Evolutionary conservation across 1,139 yeast genomes (phyloP).

Genomic region (Trichomonascaceae sp.): DNA sequence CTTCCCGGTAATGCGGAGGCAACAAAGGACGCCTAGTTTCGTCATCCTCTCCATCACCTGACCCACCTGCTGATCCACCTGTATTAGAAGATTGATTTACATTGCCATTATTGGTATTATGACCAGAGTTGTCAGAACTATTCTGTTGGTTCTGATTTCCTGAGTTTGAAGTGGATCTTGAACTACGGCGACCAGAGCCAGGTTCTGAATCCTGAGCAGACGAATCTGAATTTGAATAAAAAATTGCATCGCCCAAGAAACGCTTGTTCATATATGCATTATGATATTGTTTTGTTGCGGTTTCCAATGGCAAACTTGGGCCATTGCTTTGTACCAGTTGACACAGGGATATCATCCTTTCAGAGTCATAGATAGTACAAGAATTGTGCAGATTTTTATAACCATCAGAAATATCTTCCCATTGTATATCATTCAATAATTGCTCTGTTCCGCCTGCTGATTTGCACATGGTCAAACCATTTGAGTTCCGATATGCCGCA

Average conservation of each 20-base stretch:
- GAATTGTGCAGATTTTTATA: background rate
- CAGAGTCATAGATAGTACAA: background rate
- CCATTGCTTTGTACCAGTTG: background rate
- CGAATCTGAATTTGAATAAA: background rate
- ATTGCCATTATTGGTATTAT: background rate
- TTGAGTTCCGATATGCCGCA: background rate
- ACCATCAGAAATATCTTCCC: background rate
- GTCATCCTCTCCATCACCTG: conserved; percentile 11
- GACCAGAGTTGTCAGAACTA: background rate
- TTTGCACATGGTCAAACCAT: background rate
- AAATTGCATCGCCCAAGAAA: background rate
- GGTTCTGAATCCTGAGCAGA: background rate
- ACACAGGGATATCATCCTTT: background rate
- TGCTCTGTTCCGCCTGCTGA: background rate
- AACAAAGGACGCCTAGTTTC: conserved; percentile 7
- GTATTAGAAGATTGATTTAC: background rate
- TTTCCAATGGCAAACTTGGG: background rate
- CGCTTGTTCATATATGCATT: background rate
- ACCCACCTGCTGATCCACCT: background rate
- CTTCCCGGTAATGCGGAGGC: background rate
- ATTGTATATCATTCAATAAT: background rate
- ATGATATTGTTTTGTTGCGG: background rate
- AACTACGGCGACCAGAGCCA: background rate
- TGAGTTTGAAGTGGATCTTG: background rate
- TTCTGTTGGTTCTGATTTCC: background rate